These are phyloP conservation scores for Tremella mesenterica DNA, from an alignment of 768 basidiomycete genomes.

Conservation along the genomic window DNA sequence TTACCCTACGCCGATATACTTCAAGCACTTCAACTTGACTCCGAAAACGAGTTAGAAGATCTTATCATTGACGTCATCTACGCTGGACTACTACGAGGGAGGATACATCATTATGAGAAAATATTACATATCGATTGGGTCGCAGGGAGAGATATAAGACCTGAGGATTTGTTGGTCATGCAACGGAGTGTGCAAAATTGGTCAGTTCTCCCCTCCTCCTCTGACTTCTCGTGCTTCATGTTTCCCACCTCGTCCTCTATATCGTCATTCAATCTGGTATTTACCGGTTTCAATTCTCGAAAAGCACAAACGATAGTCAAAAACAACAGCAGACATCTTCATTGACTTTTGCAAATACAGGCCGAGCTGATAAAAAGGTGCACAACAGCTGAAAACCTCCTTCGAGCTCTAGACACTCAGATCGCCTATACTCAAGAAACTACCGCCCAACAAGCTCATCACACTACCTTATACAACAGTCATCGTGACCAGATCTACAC, in stretches of 20 bases:
- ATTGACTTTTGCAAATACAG: too few relatives aligned
- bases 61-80: slow-evolving; percentile 96
- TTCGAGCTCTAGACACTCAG: not conserved
- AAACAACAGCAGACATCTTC: too few relatives aligned
- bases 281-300: too few relatives aligned
- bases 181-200: slow-evolving; percentile 32
- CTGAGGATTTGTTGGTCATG: slow-evolving; percentile 13
- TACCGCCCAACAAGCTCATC: not conserved
- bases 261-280: not conserved
- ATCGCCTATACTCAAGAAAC: not conserved
- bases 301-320: too few relatives aligned
- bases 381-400: not conserved
- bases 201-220: slow-evolving; percentile 20
- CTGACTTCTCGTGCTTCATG: not conserved
- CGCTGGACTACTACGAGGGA: slow-evolving; percentile 76
- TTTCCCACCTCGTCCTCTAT: not conserved
- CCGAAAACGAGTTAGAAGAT: slow-evolving; percentile 84
- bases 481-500: not conserved
- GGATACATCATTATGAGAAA: slow-evolving; percentile 83
- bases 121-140: slow-evolving; percentile 87
- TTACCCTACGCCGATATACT: slow-evolving; percentile 71
- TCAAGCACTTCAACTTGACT: slow-evolving; percentile 61
- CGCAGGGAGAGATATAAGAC: slow-evolving; percentile 70
- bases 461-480: not conserved
- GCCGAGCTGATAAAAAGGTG: not conserved